Percentiles rank a stretch among this genome's conserved stretches.
phyloP scores from a whole-genome alignment of 352 stramenopile species.

The Globisporangium carolinianum region DNA sequence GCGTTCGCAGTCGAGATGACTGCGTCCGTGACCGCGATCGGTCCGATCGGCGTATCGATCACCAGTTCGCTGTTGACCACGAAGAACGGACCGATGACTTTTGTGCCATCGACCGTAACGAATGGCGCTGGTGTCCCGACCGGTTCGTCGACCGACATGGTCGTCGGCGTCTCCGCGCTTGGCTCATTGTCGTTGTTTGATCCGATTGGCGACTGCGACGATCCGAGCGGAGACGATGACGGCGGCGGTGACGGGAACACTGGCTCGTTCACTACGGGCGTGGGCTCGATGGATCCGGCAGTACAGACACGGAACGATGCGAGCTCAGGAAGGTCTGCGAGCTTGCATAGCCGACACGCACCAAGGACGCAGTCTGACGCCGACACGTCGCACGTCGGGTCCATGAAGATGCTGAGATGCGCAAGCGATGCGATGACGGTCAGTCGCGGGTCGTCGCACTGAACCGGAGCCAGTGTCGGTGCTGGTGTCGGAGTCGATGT shows the following conservation, averaged over 20 bases:
- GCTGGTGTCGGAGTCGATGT: not conserved
- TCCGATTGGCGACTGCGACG: too few relatives aligned
- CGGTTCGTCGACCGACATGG: too few relatives aligned
- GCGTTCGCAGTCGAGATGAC: not conserved
- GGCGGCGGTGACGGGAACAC: too few relatives aligned
- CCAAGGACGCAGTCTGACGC: not conserved
- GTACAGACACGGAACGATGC: not conserved
- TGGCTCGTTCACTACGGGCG: too few relatives aligned
- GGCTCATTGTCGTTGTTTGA: too few relatives aligned
- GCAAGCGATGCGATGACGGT: not conserved
- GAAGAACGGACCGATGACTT: not conserved
- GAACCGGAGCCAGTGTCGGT: not conserved
- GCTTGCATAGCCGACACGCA: not conserved
- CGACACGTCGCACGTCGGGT: not conserved
- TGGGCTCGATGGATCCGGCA: not conserved
- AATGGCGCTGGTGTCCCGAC: not conserved
- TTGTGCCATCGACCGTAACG: not conserved
- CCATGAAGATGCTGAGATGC: not conserved
- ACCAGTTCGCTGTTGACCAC: not conserved
- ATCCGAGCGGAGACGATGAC: too few relatives aligned
- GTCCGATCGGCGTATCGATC: not conserved
- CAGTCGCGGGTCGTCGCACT: conserved; percentile 1
- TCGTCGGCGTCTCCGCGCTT: too few relatives aligned
- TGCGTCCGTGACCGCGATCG: not conserved
- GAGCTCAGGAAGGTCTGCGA: not conserved